Evolutionary conservation across 345 rosid genomes (phyloP).

Genomic region (Lepidium sativum): DNA sequence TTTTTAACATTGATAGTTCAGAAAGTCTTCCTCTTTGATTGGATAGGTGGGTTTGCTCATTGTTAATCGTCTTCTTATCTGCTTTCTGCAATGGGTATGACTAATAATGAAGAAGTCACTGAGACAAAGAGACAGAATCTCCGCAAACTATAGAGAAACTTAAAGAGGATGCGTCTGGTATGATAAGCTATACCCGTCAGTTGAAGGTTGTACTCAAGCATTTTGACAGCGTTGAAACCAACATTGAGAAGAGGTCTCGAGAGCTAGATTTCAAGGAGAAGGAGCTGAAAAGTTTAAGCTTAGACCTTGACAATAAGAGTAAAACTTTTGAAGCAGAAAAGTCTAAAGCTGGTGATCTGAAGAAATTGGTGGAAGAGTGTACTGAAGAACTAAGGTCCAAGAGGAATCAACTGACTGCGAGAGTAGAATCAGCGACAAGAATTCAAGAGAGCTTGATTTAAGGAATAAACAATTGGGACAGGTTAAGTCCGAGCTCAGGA

Average conservation of each 20-base stretch:
- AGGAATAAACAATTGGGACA: not conserved
- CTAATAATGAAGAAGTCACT: not conserved
- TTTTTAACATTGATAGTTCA: not conserved
- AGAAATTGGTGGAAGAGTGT: constrained; percentile 6
- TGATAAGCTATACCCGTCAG: not conserved
- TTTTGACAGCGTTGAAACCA: not conserved
- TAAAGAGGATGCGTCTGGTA: not conserved
- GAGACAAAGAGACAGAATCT: not conserved
- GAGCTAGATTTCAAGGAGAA: not conserved
- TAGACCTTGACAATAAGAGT: not conserved
- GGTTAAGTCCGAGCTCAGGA: not conserved
- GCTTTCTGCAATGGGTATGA: not conserved
- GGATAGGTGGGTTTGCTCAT: not conserved
- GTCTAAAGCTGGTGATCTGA: constrained; percentile 11
- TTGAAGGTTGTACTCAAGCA: not conserved
- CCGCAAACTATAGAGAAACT: not conserved
- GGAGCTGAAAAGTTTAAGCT: constrained; percentile 1
- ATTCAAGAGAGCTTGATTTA: not conserved
- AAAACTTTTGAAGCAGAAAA: not conserved
- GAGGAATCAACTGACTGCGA: not conserved
- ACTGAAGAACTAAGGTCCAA: not conserved
- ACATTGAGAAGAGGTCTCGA: not conserved
- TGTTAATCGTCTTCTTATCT: not conserved
- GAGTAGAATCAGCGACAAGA: not conserved
- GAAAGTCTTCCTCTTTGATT: not conserved